phyloP scores from a whole-genome alignment of 192 early-diverging fungal genomes.

The Spizellomyces punctatus region DNA sequence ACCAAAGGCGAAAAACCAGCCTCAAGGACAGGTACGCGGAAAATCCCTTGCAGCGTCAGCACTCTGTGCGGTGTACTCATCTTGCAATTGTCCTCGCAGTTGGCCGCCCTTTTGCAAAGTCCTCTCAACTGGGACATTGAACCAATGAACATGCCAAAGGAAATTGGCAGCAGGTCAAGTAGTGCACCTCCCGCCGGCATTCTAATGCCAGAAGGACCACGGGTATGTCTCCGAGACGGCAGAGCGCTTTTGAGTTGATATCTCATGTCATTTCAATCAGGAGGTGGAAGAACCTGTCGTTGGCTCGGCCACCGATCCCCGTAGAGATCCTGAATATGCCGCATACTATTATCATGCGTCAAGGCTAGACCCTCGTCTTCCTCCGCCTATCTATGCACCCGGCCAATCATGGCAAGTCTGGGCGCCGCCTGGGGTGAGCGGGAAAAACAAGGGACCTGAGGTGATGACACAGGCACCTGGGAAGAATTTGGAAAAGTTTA shows the following conservation, averaged over 20 bases:
- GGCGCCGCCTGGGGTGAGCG: slow-evolving; percentile 41
- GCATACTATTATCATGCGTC: slow-evolving; percentile 60
- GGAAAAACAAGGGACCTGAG: slow-evolving; percentile 19
- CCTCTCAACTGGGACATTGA: slow-evolving; percentile 42
- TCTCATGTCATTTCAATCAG: slow-evolving; percentile 5
- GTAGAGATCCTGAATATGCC: slow-evolving; percentile 67
- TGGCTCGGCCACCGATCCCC: slow-evolving; percentile 43
- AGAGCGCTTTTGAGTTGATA: slow-evolving; percentile 19
- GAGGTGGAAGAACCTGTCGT: slow-evolving; percentile 6
- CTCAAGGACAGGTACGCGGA: slow-evolving; percentile 63
- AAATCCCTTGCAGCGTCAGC: neutral
- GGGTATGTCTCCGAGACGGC: slow-evolving; percentile 19
- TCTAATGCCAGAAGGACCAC: slow-evolving; percentile 44
- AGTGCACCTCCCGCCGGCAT: slow-evolving; percentile 79
- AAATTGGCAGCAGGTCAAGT: slow-evolving; percentile 62
- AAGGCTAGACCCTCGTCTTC: slow-evolving; percentile 61
- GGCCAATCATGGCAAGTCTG: slow-evolving; percentile 70
- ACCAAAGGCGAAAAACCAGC: slow-evolving; percentile 59
- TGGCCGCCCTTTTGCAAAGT: slow-evolving; percentile 45
- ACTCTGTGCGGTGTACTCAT: neutral
- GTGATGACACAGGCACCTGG: neutral
- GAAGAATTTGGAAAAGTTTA: slow-evolving; percentile 30
- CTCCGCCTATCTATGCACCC: slow-evolving; percentile 63
- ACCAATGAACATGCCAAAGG: slow-evolving; percentile 31
- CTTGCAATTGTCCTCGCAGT: slow-evolving; percentile 17